Conservation (phyloP, 345 rosid species). For the Dimocarpus longan region DNA sequence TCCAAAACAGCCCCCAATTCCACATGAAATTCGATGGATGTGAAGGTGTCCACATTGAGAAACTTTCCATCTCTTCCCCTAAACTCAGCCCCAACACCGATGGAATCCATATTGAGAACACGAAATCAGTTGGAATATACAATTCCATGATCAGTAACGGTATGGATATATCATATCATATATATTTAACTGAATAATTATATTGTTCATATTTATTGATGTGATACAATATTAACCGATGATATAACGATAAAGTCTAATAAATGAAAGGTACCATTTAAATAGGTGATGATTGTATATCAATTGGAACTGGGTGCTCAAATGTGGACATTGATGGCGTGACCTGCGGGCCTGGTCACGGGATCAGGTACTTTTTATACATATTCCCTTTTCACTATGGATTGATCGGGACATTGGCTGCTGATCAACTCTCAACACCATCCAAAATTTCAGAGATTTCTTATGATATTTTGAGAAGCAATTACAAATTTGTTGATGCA, state of each 20-base stretch:
- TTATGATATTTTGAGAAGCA: constrained; percentile 4
- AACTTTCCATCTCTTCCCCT: constrained; percentile 71
- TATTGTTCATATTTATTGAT: background rate
- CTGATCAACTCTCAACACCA: too few relatives aligned
- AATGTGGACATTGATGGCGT: constrained; percentile 69
- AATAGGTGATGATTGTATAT: constrained; percentile 86
- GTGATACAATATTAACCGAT: background rate
- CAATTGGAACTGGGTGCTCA: constrained; percentile 80
- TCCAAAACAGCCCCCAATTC: constrained; percentile 93
- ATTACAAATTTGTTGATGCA: background rate
- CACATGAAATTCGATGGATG: constrained; percentile 99
- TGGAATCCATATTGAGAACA: constrained; percentile 86
- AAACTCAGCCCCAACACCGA: constrained; percentile 96
- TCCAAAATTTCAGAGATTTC: background rate
- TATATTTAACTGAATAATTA: background rate
- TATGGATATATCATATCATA: constrained; percentile 19
- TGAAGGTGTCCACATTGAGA: constrained; percentile 69
- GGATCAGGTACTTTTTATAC: constrained; percentile 65
- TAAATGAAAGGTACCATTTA: background rate
- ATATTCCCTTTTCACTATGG: background rate
- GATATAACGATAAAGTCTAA: too few relatives aligned
- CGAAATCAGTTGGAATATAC: constrained; percentile 78
- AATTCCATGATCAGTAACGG: constrained; percentile 80
- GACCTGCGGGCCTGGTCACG: constrained; percentile 92
- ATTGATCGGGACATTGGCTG: background rate